Evolutionary conservation across 768 basidiomycete genomes (phyloP).

Genomic region (Tricholoma hemisulphureum): DNA sequence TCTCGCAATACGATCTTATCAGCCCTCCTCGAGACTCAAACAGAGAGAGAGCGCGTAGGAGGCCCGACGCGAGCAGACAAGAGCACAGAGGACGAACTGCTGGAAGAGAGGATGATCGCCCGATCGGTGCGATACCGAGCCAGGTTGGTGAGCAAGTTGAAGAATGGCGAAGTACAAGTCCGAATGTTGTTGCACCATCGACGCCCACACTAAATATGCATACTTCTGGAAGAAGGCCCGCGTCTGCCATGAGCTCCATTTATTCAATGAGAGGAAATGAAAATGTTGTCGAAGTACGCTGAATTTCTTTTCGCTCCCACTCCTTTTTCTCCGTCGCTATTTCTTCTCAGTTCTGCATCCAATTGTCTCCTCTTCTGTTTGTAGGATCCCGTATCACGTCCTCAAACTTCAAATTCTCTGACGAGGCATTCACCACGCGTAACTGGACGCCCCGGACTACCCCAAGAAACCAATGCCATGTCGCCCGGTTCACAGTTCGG

Average conservation of each 20-base stretch:
- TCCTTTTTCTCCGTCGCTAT: not conserved
- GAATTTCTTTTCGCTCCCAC: not conserved
- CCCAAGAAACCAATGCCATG: constrained; percentile 32
- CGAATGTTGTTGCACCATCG: constrained; percentile 19
- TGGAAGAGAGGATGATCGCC: not conserved
- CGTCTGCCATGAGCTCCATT: not conserved
- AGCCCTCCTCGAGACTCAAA: constrained; percentile 25
- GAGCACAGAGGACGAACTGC: not conserved
- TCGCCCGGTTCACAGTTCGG: constrained; percentile 1
- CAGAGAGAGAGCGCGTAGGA: not conserved
- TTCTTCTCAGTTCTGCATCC: not conserved
- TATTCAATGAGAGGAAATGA: not conserved
- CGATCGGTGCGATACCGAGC: not conserved
- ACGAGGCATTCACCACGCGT: constrained; percentile 3
- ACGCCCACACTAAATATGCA: constrained; percentile 4
- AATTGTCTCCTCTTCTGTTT: not conserved
- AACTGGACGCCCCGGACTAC: constrained; percentile 23
- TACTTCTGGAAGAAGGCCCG: not conserved
- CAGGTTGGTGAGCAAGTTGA: constrained; percentile 14
- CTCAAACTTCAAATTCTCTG: constrained; percentile 1
- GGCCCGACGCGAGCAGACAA: not conserved
- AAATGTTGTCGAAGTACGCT: constrained; percentile 5
- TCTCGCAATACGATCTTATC: constrained; percentile 40
- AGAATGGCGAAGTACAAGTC: constrained; percentile 33
- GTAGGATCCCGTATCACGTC: not conserved